Percentiles rank a stretch among this genome's conserved stretches.
Evolutionary conservation across 2,329 filamentous ascomycete genomes (phyloP).

Genomic region (Fusarium phyllophilum): DNA sequence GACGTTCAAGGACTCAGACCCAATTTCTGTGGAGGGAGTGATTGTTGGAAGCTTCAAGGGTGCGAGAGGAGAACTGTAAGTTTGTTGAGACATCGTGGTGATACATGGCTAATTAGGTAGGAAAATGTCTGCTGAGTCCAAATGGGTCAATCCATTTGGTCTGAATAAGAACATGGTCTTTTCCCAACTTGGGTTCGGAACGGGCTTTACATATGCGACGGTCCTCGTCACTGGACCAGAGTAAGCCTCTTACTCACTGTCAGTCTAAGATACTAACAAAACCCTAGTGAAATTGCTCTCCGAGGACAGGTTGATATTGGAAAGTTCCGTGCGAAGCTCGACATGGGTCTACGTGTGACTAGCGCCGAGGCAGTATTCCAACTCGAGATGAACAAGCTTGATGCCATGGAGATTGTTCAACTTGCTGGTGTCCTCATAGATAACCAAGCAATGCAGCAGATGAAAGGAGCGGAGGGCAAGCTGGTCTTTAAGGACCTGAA

Average conservation of each 20-base stretch:
- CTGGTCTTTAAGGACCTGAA: neutral
- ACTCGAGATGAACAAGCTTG: neutral
- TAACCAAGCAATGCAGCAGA: neutral
- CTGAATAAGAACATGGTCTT: neutral
- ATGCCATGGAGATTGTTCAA: neutral
- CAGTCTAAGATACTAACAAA: accelerated
- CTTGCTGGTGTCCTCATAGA: neutral
- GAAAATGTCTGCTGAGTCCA: neutral
- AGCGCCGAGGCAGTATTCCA: neutral
- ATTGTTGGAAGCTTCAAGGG: neutral
- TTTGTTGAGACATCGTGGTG: accelerated
- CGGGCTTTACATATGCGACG: neutral
- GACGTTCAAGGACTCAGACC: neutral
- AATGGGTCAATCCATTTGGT: neutral
- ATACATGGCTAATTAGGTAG: neutral
- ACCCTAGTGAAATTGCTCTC: neutral
- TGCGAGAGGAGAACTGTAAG: neutral
- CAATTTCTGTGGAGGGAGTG: neutral
- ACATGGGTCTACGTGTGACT: neutral
- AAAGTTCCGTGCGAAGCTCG: neutral
- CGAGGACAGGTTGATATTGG: neutral
- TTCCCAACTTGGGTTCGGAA: neutral
- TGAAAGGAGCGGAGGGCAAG: neutral
- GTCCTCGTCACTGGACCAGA: neutral
- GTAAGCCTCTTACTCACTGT: neutral